These are phyloP conservation scores for Flagelloscypha sp. DNA, from an alignment of 768 basidiomycete species.

Conservation along the genomic window DNA sequence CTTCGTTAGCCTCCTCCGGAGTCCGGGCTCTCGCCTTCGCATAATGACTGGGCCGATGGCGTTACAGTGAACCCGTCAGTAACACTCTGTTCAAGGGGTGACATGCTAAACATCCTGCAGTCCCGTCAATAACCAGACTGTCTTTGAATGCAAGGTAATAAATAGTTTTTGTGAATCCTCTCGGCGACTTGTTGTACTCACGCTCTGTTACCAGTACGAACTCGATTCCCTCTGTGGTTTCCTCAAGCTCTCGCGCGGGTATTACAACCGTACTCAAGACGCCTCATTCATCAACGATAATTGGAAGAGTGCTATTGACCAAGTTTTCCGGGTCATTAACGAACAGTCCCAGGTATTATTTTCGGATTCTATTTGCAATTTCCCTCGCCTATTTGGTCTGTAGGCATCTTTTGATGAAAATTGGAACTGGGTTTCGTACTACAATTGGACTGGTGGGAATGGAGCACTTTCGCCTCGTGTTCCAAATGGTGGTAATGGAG, in stretches of 20 bases:
- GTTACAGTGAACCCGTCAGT: constrained; percentile 71
- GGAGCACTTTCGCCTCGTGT: constrained; percentile 59
- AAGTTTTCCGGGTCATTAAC: constrained; percentile 68
- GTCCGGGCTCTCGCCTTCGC: constrained; percentile 53
- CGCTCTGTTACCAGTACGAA: constrained; percentile 65
- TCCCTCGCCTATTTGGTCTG: no score
- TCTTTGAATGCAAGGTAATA: constrained; percentile 75
- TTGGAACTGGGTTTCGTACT: constrained; percentile 70
- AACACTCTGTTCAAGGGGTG: neutral
- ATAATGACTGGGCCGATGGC: constrained; percentile 62
- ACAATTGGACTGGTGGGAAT: constrained; percentile 72
- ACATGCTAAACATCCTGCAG: constrained; percentile 23
- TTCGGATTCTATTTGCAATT: no score
- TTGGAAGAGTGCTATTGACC: constrained; percentile 56
- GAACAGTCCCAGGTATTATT: constrained; percentile 60
- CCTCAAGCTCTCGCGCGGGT: constrained; percentile 67
- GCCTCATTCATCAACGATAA: constrained; percentile 61
- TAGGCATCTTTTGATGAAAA: constrained; percentile 57
- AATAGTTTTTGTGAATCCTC: neutral
- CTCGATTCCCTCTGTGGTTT: constrained; percentile 75
- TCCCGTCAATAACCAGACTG: constrained; percentile 58
- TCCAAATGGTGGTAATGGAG: constrained; percentile 61
- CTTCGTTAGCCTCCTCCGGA: constrained; percentile 76
- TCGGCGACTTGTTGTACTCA: neutral
- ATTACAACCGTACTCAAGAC: constrained; percentile 66